Evolutionary conservation across 2,329 filamentous ascomycete species (phyloP).

Genomic region (Apiospora phragmitis): DNA sequence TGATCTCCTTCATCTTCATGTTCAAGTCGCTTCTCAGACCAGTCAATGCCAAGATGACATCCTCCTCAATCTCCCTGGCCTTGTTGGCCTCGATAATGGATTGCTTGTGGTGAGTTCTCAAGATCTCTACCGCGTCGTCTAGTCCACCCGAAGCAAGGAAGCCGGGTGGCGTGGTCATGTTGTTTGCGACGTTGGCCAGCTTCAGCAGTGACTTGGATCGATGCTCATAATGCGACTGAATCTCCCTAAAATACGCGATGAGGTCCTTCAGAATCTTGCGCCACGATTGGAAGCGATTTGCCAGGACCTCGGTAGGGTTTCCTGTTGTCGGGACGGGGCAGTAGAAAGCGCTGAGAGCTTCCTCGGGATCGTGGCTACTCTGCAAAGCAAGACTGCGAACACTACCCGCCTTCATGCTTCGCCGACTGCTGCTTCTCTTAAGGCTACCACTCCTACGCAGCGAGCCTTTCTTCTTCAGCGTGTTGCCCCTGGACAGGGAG

Average conservation of each 20-base stretch:
- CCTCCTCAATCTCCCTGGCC: constrained; percentile 84
- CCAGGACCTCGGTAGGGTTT: constrained; percentile 84
- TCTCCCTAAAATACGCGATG: constrained; percentile 90
- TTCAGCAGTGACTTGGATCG: constrained; percentile 81
- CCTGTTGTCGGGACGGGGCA: constrained; percentile 87
- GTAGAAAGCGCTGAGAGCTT: constrained; percentile 81
- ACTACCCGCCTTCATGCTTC: constrained; percentile 82
- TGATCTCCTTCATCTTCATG: constrained; percentile 99
- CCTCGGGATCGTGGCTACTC: constrained; percentile 65
- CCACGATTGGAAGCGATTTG: constrained; percentile 92
- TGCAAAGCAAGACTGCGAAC: constrained; percentile 78
- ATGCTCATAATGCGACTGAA: constrained; percentile 85
- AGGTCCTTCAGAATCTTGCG: constrained; percentile 93
- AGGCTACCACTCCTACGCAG: constrained; percentile 73
- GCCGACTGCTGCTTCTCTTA: constrained; percentile 76
- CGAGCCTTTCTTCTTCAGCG: constrained; percentile 86
- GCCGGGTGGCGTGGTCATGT: constrained; percentile 69
- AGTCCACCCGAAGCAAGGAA: constrained; percentile 84
- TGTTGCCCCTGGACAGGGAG: constrained; percentile 58
- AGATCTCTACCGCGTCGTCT: constrained; percentile 78
- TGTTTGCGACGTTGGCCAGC: constrained; percentile 81
- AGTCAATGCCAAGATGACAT: constrained; percentile 85
- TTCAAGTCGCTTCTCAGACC: constrained; percentile 85
- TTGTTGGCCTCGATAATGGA: constrained; percentile 81
- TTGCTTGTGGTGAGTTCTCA: constrained; percentile 81